Percentiles rank a stretch among this genome's conserved stretches.
phyloP scores from a whole-genome alignment of 441 rosid species.

The Melastoma candidum region DNA sequence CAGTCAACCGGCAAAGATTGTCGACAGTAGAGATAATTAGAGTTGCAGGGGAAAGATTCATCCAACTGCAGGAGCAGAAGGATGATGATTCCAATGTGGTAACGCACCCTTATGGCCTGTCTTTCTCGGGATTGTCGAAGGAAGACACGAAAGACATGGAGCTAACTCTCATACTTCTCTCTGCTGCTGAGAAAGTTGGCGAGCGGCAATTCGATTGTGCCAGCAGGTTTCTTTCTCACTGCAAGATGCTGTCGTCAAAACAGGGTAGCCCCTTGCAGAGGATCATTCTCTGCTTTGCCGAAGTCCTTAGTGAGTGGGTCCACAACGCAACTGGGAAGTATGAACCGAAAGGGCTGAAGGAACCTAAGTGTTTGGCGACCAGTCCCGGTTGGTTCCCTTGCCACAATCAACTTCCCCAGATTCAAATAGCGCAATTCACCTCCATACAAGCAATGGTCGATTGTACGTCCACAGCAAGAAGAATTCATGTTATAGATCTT shows the following conservation, averaged over 20 bases:
- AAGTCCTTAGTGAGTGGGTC: slow-evolving; percentile 37
- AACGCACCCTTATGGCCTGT: slow-evolving; percentile 29
- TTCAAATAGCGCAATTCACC: slow-evolving; percentile 25
- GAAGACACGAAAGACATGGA: slow-evolving; percentile 45
- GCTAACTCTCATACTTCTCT: slow-evolving; percentile 36
- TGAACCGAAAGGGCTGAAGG: neutral
- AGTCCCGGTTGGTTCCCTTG: slow-evolving; percentile 4
- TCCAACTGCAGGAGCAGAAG: slow-evolving; percentile 30
- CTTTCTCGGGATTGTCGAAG: slow-evolving; percentile 27
- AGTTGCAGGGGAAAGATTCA: slow-evolving; percentile 38
- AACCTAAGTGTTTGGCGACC: slow-evolving; percentile 2
- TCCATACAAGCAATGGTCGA: slow-evolving; percentile 36
- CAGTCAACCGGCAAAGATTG: slow-evolving; percentile 8
- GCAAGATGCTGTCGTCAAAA: slow-evolving; percentile 32
- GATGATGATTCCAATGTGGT: slow-evolving; percentile 24
- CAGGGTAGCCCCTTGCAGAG: slow-evolving; percentile 36
- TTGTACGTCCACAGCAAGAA: slow-evolving; percentile 20
- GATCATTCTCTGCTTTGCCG: slow-evolving; percentile 30
- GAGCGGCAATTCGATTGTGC: slow-evolving; percentile 35
- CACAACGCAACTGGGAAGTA: slow-evolving; percentile 26
- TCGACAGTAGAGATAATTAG: slow-evolving; percentile 40
- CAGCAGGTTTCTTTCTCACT: slow-evolving; percentile 28
- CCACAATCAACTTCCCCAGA: slow-evolving; percentile 23
- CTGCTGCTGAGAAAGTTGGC: slow-evolving; percentile 46
- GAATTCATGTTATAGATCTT: slow-evolving; percentile 40